A percentile compares a stretch with the other conserved stretches of the same genome.
These are phyloP conservation scores for Meripilus lineatus DNA, from an alignment of 1,284 basidiomycete species.

Conservation along the genomic window DNA sequence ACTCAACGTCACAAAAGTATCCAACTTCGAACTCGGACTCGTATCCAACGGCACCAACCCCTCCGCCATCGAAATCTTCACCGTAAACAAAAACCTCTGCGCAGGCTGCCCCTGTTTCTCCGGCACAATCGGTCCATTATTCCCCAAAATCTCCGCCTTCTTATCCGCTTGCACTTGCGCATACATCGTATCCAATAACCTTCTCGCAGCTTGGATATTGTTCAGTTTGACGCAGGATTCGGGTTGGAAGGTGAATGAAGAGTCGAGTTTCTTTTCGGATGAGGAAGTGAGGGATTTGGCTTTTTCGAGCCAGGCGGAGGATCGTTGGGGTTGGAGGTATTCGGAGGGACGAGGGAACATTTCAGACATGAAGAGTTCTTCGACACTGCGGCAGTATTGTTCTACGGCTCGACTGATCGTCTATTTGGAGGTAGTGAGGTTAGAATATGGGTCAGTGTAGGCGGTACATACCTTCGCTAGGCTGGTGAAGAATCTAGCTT, in stretches of 20 bases:
- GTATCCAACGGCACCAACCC: conserved; percentile 72
- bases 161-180: conserved; percentile 88
- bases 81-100: conserved; percentile 82
- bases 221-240: conserved; percentile 97
- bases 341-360: conserved; percentile 87
- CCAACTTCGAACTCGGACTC: conserved; percentile 66
- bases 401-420: conserved; percentile 90
- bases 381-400: conserved; percentile 86
- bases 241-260: conserved; percentile 91
- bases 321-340: conserved; percentile 75
- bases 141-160: conserved; percentile 64
- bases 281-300: conserved; percentile 76
- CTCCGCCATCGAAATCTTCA: conserved; percentile 92
- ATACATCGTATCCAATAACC: conserved; percentile 92
- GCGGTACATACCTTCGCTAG: conserved; percentile 66
- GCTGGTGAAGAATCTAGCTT: conserved; percentile 86
- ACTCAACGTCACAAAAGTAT: conserved; percentile 92
- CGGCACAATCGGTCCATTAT: conserved; percentile 63
- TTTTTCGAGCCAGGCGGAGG: conserved; percentile 93
- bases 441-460: not conserved
- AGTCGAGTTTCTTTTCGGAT: conserved; percentile 80
- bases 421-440: conserved; percentile 34
- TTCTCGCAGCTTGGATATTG: conserved; percentile 91
- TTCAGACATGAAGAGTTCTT: conserved; percentile 87
- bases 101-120: conserved; percentile 49